Evolutionary conservation across 208 protist species (phyloP).

Genomic region (Wallacemonas sp.): DNA sequence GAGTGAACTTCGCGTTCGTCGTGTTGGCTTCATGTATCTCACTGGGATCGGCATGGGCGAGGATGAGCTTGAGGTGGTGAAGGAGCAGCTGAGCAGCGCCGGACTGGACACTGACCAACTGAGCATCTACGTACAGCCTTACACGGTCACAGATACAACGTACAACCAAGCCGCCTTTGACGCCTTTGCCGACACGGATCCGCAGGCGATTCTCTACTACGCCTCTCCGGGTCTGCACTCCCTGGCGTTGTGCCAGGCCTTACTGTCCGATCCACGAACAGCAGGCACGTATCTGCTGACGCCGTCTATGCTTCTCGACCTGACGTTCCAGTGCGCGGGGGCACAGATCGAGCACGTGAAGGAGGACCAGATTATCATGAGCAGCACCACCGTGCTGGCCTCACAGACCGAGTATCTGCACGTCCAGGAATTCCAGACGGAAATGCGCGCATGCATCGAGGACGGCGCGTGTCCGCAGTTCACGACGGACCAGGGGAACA

Average conservation of each 20-base stretch:
- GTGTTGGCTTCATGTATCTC: slow-evolving; percentile 55
- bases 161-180: slow-evolving; percentile 29
- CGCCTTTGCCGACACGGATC: slow-evolving; percentile 30
- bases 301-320: slow-evolving; percentile 14
- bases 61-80: slow-evolving; percentile 11
- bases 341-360: neutral
- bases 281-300: slow-evolving; percentile 21
- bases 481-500: neutral
- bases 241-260: slow-evolving; percentile 16
- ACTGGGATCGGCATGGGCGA: slow-evolving; percentile 25
- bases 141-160: neutral
- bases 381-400: slow-evolving; percentile 27
- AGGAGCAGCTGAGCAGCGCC: neutral
- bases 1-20: slow-evolving; percentile 16
- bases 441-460: slow-evolving; percentile 37
- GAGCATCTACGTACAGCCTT: slow-evolving; percentile 18
- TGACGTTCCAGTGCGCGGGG: slow-evolving; percentile 18
- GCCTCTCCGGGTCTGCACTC: slow-evolving; percentile 16
- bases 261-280: slow-evolving; percentile 28
- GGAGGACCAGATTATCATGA: slow-evolving; percentile 30
- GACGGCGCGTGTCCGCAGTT: slow-evolving; percentile 11
- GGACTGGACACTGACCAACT: neutral
- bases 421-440: slow-evolving; percentile 26
- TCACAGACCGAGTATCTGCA: slow-evolving; percentile 14
- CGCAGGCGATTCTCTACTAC: slow-evolving; percentile 47